These are phyloP conservation scores for Linum tenue DNA, from an alignment of 345 rosid genomes.

Conservation along the genomic window DNA sequence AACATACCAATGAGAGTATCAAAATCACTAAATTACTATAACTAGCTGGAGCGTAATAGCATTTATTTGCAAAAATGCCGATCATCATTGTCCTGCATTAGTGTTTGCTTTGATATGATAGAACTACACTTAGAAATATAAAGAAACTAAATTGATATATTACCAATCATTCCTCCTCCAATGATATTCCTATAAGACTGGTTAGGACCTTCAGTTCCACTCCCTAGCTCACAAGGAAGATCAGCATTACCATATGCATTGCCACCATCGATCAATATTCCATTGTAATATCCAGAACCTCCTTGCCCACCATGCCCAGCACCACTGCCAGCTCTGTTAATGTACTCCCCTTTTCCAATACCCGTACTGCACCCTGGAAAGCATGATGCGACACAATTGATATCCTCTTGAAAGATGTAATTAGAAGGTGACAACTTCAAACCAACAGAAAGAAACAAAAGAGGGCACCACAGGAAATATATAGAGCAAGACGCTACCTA, in stretches of 20 bases:
- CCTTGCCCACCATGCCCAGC: slow-evolving; percentile 98
- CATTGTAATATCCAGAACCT: slow-evolving; percentile 83
- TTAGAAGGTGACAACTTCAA: slow-evolving; percentile 11
- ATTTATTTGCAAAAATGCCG: not conserved
- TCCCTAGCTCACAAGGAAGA: slow-evolving; percentile 94
- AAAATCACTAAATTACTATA: not conserved
- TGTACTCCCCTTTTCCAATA: slow-evolving; percentile 73
- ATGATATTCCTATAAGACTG: slow-evolving; percentile 46
- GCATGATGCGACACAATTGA: not conserved
- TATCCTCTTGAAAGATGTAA: slow-evolving; percentile 6
- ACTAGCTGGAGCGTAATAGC: slow-evolving; percentile 5
- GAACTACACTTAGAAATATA: slow-evolving; percentile 7
- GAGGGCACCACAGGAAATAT: slow-evolving; percentile 4
- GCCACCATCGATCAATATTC: slow-evolving; percentile 73
- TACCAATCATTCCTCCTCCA: slow-evolving; percentile 99
- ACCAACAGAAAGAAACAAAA: slow-evolving; percentile 10
- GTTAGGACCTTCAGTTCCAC: slow-evolving; percentile 84
- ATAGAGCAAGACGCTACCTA: slow-evolving; percentile 42
- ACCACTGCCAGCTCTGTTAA: slow-evolving; percentile 90
- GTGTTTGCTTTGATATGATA: not conserved
- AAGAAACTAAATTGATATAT: slow-evolving; percentile 13
- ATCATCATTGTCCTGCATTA: not conserved
- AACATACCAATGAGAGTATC: slow-evolving; percentile 6
- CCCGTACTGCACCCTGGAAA: slow-evolving; percentile 84
- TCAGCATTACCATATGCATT: slow-evolving; percentile 70